Base-by-base conservation (phyloP, 176 grass and related monocot genomes). In the Phoenix roebelenii region DNA sequence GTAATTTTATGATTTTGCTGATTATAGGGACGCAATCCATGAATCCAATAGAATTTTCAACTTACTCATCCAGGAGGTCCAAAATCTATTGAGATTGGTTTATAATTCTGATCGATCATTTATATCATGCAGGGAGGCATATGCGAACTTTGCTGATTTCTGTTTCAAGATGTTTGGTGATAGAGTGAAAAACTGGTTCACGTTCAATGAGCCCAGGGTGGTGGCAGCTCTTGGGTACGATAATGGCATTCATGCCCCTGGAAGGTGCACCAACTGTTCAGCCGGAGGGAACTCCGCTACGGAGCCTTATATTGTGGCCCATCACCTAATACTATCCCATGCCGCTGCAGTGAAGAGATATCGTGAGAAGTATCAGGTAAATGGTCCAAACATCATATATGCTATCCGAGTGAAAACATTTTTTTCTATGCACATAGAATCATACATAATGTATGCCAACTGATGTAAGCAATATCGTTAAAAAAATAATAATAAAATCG, bases 271-370 rank as follows among this genome's bases (percentile, higher is more conserved):
- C 19, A 24, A 29, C 19, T 83, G 80, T 35, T 23, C 23, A 17
- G 68, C 65, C 22, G 77, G 77, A 35, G 80, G 85, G 12, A 74
- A 84, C 71, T 83, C 80, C 10, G 50, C 69, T 16, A 89, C 50
- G 0, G 85, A 89, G 25, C 80, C 85, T 15, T 89, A 89, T 22
- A 71, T 83, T n/a, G 80, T 76, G 2, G 54, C 68, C 12, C 73
- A 83, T 73, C 63, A 89, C 69, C 64, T 89, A 12, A 80, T 89
- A 20, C 65, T 89, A 66, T 80, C 80, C 39, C 80, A 89, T 74
- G 69, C 76, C 19, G 67, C 68, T 30, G 76, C 72, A 17, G 85
- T 83, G 16, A 72, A 80, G 72, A 62, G 76, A 64, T 89, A 89
- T 51, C 69, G 76, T 15, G 59, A 71, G 4, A 89, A 80, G 49